Evolutionary conservation across 2,329 filamentous ascomycete genomes (phyloP).

Genomic region (Cordyceps tenuipes): DNA sequence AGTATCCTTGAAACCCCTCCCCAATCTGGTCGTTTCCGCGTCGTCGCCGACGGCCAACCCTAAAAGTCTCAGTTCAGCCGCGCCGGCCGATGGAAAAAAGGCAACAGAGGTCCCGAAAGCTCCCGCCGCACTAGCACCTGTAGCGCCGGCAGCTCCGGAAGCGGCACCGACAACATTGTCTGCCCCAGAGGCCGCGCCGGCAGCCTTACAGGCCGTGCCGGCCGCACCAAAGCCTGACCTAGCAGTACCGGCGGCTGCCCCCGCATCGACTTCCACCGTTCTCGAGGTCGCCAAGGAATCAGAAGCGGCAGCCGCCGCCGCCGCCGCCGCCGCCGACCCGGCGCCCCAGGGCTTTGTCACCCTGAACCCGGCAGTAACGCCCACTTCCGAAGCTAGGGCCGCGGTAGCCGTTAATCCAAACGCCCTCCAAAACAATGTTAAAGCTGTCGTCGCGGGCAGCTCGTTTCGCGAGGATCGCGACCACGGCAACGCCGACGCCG

Average conservation of each 20-base stretch:
- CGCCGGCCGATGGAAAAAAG: not conserved
- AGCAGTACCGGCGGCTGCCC: not conserved
- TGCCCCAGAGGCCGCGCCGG: not conserved
- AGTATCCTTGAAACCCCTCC: conserved; percentile 8
- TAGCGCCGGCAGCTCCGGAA: not conserved
- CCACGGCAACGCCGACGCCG: too few relatives aligned
- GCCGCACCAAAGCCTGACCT: not conserved
- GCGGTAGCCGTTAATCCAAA: not conserved
- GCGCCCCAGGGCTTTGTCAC: not conserved
- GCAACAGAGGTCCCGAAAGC: not conserved
- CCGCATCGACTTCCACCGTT: not conserved
- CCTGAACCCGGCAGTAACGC: not conserved
- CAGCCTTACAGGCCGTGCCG: not conserved
- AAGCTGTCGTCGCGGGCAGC: not conserved
- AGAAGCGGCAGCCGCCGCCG: not conserved
- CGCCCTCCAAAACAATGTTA: not conserved
- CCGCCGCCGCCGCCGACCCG: not conserved
- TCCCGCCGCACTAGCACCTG: not conserved
- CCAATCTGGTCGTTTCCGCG: not conserved
- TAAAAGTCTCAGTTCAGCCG: not conserved
- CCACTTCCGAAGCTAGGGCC: not conserved
- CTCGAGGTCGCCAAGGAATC: not conserved
- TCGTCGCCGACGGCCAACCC: not conserved
- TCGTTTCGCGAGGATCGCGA: not conserved
- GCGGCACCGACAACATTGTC: not conserved